Evolutionary conservation across 139 green algal species (phyloP).

Genomic region (Pleodorina starrii): DNA sequence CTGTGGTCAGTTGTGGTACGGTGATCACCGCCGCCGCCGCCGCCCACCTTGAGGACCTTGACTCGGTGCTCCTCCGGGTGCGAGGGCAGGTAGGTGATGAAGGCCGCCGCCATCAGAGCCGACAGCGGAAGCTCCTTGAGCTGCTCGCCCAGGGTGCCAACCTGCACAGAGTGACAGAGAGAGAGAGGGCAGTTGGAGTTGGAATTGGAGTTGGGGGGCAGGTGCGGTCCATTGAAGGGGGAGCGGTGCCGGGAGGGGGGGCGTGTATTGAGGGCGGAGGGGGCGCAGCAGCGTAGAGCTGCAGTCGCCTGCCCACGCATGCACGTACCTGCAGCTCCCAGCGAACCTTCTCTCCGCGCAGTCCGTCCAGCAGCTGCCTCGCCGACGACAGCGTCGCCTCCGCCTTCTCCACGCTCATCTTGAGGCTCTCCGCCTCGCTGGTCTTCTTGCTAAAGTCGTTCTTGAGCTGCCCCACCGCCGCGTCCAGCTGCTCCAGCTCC

Average conservation of each 20-base stretch:
- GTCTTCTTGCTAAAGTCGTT: slow-evolving; percentile 80
- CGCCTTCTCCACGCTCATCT: slow-evolving; percentile 75
- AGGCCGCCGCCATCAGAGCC: slow-evolving; percentile 71
- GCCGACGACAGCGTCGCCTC: slow-evolving; percentile 78
- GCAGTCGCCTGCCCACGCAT: too few relatives aligned
- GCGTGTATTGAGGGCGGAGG: too few relatives aligned
- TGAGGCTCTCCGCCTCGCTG: slow-evolving; percentile 78
- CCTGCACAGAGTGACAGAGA: too few relatives aligned
- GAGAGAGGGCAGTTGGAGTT: too few relatives aligned
- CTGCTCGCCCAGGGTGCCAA: slow-evolving; percentile 58
- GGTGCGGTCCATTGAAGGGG: too few relatives aligned
- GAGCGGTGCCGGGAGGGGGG: too few relatives aligned
- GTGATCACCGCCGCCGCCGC: too few relatives aligned
- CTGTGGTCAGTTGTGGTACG: too few relatives aligned
- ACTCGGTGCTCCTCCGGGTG: slow-evolving; percentile 71
- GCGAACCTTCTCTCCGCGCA: slow-evolving; percentile 81
- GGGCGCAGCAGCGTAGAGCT: too few relatives aligned
- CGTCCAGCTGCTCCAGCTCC: slow-evolving; percentile 79
- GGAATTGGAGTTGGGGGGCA: too few relatives aligned
- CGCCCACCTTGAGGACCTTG: slow-evolving; percentile 37
- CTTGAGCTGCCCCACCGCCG: slow-evolving; percentile 69
- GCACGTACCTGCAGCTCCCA: slow-evolving; percentile 65
- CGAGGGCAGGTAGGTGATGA: slow-evolving; percentile 77
- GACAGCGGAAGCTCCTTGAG: slow-evolving; percentile 69
- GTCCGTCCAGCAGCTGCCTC: slow-evolving; percentile 78